A percentile compares a stretch with the other conserved stretches of the same genome.
phyloP scores from a whole-genome alignment of 1,284 basidiomycete genomes.

The Moesziomyces parantarcticus region DNA sequence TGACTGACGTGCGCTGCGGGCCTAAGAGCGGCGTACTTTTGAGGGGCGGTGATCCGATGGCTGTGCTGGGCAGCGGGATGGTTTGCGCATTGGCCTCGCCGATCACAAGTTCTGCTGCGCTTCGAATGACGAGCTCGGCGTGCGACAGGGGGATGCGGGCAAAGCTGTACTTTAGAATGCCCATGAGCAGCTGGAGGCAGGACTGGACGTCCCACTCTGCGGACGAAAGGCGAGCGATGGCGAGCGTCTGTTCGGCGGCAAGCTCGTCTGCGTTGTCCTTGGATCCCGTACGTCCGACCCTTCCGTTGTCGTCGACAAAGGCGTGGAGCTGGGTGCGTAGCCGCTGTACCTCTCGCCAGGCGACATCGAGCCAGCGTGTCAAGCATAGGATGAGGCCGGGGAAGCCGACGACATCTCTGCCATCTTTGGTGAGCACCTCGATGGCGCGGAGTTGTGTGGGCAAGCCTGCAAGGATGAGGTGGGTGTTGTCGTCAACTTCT shows the following conservation, averaged over 20 bases:
- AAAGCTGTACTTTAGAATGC: constrained; percentile 64
- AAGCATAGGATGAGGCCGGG: constrained; percentile 53
- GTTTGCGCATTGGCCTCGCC: constrained; percentile 32
- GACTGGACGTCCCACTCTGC: constrained; percentile 54
- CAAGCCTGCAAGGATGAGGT: constrained; percentile 38
- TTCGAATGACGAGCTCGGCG: constrained; percentile 50
- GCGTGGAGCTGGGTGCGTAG: constrained; percentile 39
- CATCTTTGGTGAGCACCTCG: constrained; percentile 61
- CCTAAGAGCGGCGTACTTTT: constrained; percentile 28
- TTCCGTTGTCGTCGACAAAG: constrained; percentile 17
- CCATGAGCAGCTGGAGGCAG: constrained; percentile 54
- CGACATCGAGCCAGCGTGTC: constrained; percentile 48
- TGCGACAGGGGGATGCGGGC: constrained; percentile 52
- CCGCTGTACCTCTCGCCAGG: constrained; percentile 58
- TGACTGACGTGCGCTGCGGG: constrained; percentile 16
- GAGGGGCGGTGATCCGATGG: constrained; percentile 31
- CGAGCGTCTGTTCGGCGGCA: constrained; percentile 14
- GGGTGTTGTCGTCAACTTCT: constrained; percentile 30
- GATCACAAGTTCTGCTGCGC: constrained; percentile 47
- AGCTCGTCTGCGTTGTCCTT: constrained; percentile 12
- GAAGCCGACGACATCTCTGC: constrained; percentile 61
- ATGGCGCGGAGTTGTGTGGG: constrained; percentile 56
- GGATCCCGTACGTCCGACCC: constrained; percentile 11
- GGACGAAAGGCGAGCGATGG: constrained; percentile 28
- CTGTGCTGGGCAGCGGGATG: constrained; percentile 20